phyloP scores from a whole-genome alignment of 495 filamentous ascomycete species.

The Lepidopterella palustris region DNA sequence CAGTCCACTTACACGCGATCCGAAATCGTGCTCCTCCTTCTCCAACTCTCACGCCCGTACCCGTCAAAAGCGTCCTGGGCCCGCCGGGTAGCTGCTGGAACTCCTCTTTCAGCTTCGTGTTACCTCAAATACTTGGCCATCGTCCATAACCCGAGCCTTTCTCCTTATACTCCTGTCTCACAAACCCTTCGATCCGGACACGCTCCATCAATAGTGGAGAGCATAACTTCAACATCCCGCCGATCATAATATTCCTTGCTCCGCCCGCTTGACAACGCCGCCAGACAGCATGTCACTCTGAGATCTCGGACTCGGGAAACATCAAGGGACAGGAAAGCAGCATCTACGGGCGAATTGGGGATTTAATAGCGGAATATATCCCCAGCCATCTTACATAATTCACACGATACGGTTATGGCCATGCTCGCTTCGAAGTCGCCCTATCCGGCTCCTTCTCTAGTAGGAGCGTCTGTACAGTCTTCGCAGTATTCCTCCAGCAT shows the following conservation, averaged over 20 bases:
- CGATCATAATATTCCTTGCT: background rate
- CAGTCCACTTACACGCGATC: background rate
- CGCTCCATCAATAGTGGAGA: background rate
- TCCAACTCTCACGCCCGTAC: background rate
- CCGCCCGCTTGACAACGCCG: background rate
- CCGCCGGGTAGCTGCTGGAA: background rate
- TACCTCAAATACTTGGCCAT: background rate
- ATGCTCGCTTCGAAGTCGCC: slow-evolving; percentile 83
- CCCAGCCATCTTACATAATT: background rate
- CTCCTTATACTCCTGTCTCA: background rate
- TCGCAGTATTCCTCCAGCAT: slow-evolving; percentile 46
- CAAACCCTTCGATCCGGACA: background rate
- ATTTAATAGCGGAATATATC: background rate
- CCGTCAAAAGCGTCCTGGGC: background rate
- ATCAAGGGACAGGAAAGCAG: background rate
- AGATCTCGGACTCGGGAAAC: background rate
- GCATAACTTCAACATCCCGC: background rate
- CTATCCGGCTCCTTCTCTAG: slow-evolving; percentile 56
- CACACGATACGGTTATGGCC: slow-evolving; percentile 47
- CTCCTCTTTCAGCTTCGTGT: background rate
- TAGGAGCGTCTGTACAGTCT: slow-evolving; percentile 49
- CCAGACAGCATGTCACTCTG: background rate
- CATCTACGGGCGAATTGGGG: background rate
- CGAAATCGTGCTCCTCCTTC: background rate
- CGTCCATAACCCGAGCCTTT: background rate